These are phyloP conservation scores for Cordia subcordata DNA, from an alignment of 257 asterid genomes.

Conservation along the genomic window DNA sequence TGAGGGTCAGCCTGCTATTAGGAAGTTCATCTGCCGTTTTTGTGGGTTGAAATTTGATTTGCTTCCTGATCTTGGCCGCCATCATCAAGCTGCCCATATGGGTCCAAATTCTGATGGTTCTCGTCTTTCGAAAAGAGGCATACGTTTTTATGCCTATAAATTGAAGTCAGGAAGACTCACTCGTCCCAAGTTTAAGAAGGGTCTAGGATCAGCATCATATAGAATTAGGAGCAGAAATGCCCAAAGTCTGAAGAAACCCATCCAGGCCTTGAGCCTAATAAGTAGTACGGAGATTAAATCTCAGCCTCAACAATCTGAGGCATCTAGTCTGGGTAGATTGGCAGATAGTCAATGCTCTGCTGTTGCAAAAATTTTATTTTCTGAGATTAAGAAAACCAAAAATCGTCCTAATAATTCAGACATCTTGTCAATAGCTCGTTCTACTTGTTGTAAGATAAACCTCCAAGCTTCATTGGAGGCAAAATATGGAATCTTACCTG, in stretches of 20 bases:
- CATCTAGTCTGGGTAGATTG: constrained; percentile 55
- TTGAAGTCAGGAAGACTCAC: constrained; percentile 81
- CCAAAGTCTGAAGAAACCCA: constrained; percentile 64
- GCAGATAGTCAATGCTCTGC: constrained; percentile 84
- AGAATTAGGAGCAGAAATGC: constrained; percentile 71
- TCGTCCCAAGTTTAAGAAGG: constrained; percentile 68
- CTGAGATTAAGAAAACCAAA: constrained; percentile 74
- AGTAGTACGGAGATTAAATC: constrained; percentile 30
- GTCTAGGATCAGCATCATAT: constrained; percentile 63
- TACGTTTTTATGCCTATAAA: constrained; percentile 68
- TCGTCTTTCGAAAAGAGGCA: constrained; percentile 69
- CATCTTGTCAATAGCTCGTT: constrained; percentile 63
- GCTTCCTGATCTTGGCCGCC: constrained; percentile 99
- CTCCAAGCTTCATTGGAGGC: constrained; percentile 62
- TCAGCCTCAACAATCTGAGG: constrained; percentile 47
- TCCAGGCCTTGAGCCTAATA: constrained; percentile 47
- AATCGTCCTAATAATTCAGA: constrained; percentile 79
- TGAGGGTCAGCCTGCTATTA: constrained; percentile 41
- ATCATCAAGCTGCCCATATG: constrained; percentile 99
- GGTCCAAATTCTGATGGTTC: constrained; percentile 50
- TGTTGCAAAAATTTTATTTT: constrained; percentile 65
- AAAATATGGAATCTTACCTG: constrained; percentile 67
- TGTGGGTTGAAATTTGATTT: constrained; percentile 96
- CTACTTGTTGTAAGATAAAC: constrained; percentile 74
- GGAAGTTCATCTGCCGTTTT: constrained; percentile 75